These are phyloP conservation scores for Rhizophora mangle DNA, from an alignment of 345 rosid species.

Conservation along the genomic window DNA sequence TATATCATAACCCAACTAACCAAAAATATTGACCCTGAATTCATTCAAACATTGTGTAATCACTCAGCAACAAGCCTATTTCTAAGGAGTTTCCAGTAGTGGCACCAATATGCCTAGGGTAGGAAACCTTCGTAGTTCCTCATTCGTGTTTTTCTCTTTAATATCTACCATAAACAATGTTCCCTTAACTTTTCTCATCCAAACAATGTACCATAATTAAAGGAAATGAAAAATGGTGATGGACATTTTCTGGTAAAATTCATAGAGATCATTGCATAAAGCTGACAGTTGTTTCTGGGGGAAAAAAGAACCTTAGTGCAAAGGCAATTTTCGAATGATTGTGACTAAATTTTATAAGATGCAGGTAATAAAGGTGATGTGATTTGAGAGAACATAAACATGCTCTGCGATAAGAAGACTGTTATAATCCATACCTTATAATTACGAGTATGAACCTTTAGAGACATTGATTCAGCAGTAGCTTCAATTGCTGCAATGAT, in stretches of 20 bases:
- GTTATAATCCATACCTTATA: conserved; percentile 56
- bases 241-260: not conserved
- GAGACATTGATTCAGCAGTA: conserved; percentile 62
- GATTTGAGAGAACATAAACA: not conserved
- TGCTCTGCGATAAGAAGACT: not conserved
- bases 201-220: not conserved
- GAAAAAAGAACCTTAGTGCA: too few relatives aligned
- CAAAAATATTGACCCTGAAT: not conserved
- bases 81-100: not conserved
- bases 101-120: not conserved
- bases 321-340: too few relatives aligned
- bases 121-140: not conserved
- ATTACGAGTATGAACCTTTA: conserved; percentile 62
- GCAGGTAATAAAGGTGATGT: too few relatives aligned
- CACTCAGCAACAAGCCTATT: not conserved
- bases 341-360: too few relatives aligned
- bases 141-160: not conserved
- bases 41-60: not conserved
- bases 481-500: conserved; percentile 66
- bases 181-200: not conserved
- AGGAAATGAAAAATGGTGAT: not conserved
- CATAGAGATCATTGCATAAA: not conserved
- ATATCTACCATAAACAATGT: not conserved
- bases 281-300: too few relatives aligned
- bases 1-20: conserved; percentile 2